These are phyloP conservation scores for Oryza glumipatula DNA, from an alignment of 176 grass and related monocot species.

Conservation along the genomic window DNA sequence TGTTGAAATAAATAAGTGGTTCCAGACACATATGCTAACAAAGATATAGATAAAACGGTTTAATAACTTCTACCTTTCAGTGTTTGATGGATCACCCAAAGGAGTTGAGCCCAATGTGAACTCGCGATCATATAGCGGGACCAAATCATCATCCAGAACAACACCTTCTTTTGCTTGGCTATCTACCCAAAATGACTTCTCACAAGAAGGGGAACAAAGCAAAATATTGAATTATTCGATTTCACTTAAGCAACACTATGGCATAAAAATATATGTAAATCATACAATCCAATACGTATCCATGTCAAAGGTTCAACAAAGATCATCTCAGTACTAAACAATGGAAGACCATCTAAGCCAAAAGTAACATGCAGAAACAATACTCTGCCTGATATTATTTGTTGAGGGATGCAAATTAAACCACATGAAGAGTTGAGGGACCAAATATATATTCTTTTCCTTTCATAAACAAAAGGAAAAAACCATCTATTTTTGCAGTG, in stretches of 20 bases:
- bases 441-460: background rate
- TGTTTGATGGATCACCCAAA: conserved; percentile 71
- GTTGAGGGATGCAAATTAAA: background rate
- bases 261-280: background rate
- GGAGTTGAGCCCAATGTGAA: conserved; percentile 74
- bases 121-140: conserved; percentile 84
- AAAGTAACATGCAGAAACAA: background rate
- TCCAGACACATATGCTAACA: background rate
- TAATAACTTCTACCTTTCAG: conserved; percentile 66
- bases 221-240: conserved; percentile 24
- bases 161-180: conserved; percentile 71
- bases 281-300: background rate
- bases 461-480: conserved; percentile 15
- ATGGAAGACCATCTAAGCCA: background rate
- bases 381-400: background rate
- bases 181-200: conserved; percentile 93
- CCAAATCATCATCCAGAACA: conserved; percentile 55
- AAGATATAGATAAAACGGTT: conserved; percentile 6
- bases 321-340: conserved; percentile 19
- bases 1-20: background rate
- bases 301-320: background rate
- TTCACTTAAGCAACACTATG: conserved; percentile 30
- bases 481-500: background rate
- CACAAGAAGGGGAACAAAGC: conserved; percentile 30
- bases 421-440: background rate